Percentiles rank a stretch among this genome's conserved stretches.
Conservation (phyloP, 805 yeast genomes). For the Hanseniaspora lachancei region DNA sequence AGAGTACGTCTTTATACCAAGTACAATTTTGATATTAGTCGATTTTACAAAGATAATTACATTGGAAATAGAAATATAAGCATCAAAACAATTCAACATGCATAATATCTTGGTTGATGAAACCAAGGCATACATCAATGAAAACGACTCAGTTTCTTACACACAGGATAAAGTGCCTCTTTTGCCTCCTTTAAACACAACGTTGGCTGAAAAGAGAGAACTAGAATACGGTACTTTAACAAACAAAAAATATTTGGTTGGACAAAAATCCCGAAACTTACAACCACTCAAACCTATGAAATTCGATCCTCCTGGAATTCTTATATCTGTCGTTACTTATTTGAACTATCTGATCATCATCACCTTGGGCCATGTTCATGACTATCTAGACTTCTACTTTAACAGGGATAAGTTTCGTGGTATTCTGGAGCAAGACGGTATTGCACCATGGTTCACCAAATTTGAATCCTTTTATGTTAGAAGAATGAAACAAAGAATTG, state of each 20-base stretch:
- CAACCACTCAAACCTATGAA: constrained; percentile 50
- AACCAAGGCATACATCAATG: neutral
- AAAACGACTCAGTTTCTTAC: constrained; percentile 10
- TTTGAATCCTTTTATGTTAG: constrained; percentile 90
- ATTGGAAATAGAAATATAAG: too few relatives aligned
- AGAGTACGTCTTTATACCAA: too few relatives aligned
- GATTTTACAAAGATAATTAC: too few relatives aligned
- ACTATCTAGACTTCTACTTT: constrained; percentile 69
- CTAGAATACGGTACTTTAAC: constrained; percentile 64
- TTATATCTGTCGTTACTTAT: constrained; percentile 67
- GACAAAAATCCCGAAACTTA: constrained; percentile 42
- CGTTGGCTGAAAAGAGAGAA: constrained; percentile 34
- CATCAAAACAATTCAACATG: constrained; percentile 1
- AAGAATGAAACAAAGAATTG: constrained; percentile 77
- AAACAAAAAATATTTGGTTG: constrained; percentile 50
- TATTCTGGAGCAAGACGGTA: constrained; percentile 67
- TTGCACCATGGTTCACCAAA: constrained; percentile 90
- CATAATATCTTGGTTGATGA: constrained; percentile 12
- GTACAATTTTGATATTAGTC: too few relatives aligned
- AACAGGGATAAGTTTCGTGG: constrained; percentile 52
- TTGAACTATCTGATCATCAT: constrained; percentile 72
- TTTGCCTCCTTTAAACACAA: constrained; percentile 25
- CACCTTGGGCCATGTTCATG: constrained; percentile 80
- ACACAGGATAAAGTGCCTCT: constrained; percentile 26
- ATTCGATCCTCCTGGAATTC: constrained; percentile 76